These are phyloP conservation scores for Aspergillus thermomutatus DNA, from an alignment of 2,329 filamentous ascomycete genomes.

Conservation along the genomic window DNA sequence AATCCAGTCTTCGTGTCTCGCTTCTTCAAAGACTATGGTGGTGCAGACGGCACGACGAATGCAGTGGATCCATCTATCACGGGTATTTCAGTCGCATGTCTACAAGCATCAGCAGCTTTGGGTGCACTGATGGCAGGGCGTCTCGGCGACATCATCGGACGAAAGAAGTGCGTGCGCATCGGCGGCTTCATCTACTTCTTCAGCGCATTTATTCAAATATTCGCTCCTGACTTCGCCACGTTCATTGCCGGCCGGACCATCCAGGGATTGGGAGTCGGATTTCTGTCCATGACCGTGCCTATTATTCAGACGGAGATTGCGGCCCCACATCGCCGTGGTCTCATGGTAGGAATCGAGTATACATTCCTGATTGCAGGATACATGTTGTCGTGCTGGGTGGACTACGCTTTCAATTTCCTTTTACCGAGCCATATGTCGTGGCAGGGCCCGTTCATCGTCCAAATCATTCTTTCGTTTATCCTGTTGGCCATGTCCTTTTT, in stretches of 20 bases:
- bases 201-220: slow-evolving; percentile 37
- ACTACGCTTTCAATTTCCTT: slow-evolving; percentile 38
- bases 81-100: slow-evolving; percentile 35
- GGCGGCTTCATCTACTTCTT: slow-evolving; percentile 38
- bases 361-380: slow-evolving; percentile 37
- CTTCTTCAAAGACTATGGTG: slow-evolving; percentile 39
- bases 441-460: slow-evolving; percentile 29
- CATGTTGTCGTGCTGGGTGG: slow-evolving; percentile 40
- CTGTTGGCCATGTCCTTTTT: slow-evolving; percentile 36
- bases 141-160: slow-evolving; percentile 36
- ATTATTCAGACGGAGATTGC: slow-evolving; percentile 39
- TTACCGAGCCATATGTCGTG: slow-evolving; percentile 32
- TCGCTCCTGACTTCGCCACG: slow-evolving; percentile 32
- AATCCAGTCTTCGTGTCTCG: slow-evolving; percentile 40
- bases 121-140: slow-evolving; percentile 34
- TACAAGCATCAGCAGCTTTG: slow-evolving; percentile 35
- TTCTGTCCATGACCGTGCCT: slow-evolving; percentile 37
- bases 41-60: slow-evolving; percentile 28
- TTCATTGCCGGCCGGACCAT: slow-evolving; percentile 35
- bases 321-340: slow-evolving; percentile 32
- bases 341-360: slow-evolving; percentile 42
- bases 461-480: slow-evolving; percentile 32
- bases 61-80: slow-evolving; percentile 36
- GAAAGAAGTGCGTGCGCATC: slow-evolving; percentile 35
- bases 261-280: slow-evolving; percentile 34